Base-by-base conservation (phyloP, 306 rosid species). In the Leucaena leucocephala region DNA sequence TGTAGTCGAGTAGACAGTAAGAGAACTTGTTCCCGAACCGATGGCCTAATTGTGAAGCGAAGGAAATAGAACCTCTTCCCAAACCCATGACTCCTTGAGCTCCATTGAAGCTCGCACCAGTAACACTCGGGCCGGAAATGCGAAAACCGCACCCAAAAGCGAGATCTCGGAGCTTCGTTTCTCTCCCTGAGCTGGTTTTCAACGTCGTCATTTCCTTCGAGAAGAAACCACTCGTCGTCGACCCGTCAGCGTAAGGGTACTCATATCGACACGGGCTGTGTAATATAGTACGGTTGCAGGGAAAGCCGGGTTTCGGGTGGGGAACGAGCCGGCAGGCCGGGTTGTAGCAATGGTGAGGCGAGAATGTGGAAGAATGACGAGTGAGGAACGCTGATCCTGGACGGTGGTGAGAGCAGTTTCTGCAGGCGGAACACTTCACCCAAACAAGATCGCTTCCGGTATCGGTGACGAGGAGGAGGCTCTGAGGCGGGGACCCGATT, bases 1-100 rank as follows among this genome's bases (percentile, higher is more conserved):
- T 89, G 83, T 89, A 92, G 75, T 92, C 97, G 82, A 84, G 84
- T 2, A 92, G 84, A 71, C 97, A 92, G 67, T 92, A 92, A 4
- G 97, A 92, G 85, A 92, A 92, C 8, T 62, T 85, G 83, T 86
- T 87, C 2, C 94, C 96, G 43, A 87, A 90, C 19, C 81, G 84
- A 5, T 75, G 89, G 10, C 91, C 91, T 16, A 92, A 78, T 77
- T 92, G 97, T 2, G 94, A 89, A 2, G 84, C 54, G 45, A 92
- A 90, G 27, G 96, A 92, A 19, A 89, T 92, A 39, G 96, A 81
- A 13, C 96, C 96, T 43, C 89, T 70, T 7, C 96, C 97, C 71
- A 92, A 82, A 65, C 97, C 97, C 92, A 92, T 79, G 4, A 92
- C 96, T 0, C 97, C 97, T 21, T 91, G 86, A 2, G 95, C 94